phyloP scores from a whole-genome alignment of 768 basidiomycete genomes.

The Coprinopsis sp. region DNA sequence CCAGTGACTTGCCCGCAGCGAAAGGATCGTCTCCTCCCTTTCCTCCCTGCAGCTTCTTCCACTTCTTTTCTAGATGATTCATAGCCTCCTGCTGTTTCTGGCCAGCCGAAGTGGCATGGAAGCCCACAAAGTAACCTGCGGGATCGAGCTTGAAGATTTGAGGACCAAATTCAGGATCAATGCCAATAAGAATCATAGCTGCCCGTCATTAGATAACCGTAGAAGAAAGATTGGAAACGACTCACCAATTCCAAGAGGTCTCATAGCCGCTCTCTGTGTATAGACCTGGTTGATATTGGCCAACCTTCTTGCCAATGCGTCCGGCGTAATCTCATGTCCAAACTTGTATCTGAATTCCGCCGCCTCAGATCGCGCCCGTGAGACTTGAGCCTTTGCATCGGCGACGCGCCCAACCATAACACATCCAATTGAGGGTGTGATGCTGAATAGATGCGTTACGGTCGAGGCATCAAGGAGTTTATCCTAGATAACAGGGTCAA shows the following conservation, averaged over 20 bases:
- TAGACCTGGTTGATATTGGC: slow-evolving; percentile 99
- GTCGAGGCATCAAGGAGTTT: slow-evolving; percentile 94
- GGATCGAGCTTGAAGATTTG: slow-evolving; percentile 98
- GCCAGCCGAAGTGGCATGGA: slow-evolving; percentile 94
- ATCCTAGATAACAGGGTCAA: slow-evolving; percentile 54
- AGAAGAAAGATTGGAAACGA: not conserved
- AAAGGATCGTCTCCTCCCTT: slow-evolving; percentile 75
- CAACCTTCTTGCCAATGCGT: slow-evolving; percentile 88
- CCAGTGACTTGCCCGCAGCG: slow-evolving; percentile 68
- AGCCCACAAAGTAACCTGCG: slow-evolving; percentile 97
- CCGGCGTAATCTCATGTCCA: slow-evolving; percentile 97
- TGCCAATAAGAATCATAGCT: slow-evolving; percentile 97
- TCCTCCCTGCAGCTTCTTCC: slow-evolving; percentile 89
- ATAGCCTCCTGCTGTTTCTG: slow-evolving; percentile 98
- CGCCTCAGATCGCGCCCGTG: slow-evolving; percentile 82
- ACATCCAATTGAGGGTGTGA: slow-evolving; percentile 95
- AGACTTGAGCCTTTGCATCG: slow-evolving; percentile 87
- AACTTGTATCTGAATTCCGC: slow-evolving; percentile 93
- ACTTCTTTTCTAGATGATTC: slow-evolving; percentile 98
- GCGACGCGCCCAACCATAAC: slow-evolving; percentile 99
- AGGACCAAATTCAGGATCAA: slow-evolving; percentile 88
- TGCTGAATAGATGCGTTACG: slow-evolving; percentile 92
- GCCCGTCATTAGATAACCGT: not conserved
- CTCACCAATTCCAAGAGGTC: slow-evolving; percentile 92
- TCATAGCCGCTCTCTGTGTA: slow-evolving; percentile 95